A percentile compares a stretch with the other conserved stretches of the same genome.
phyloP scores from a whole-genome alignment of 2,329 filamentous ascomycete genomes.

The Cytospora chrysosperma region DNA sequence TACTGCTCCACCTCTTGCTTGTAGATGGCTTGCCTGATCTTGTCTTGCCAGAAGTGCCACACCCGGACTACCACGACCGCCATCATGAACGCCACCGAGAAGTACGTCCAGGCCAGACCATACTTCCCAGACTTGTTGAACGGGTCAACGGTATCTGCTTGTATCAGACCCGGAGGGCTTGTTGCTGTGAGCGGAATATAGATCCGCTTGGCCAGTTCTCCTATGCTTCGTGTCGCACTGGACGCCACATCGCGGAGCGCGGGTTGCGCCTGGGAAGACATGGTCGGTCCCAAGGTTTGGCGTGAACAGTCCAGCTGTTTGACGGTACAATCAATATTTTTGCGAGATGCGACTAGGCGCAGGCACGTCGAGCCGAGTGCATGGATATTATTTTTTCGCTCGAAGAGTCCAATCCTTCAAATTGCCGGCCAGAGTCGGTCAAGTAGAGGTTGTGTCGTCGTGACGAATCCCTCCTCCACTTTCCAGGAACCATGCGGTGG shows the following conservation, averaged over 20 bases:
- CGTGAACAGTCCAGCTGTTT: conserved; percentile 21
- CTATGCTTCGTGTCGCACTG: conserved; percentile 36
- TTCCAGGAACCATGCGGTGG: background rate
- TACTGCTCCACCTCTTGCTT: conserved; percentile 75
- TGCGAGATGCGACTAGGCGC: conserved; percentile 20
- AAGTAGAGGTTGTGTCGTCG: background rate
- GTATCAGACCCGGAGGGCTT: conserved; percentile 60
- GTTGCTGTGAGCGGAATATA: conserved; percentile 58
- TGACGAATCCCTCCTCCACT: conserved; percentile 7
- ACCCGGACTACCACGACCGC: conserved; percentile 67
- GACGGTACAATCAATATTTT: background rate
- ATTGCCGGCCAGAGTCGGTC: background rate
- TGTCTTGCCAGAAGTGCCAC: conserved; percentile 92
- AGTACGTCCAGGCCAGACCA: conserved; percentile 84
- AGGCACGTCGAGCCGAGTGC: conserved; percentile 9
- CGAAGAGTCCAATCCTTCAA: background rate
- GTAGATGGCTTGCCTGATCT: conserved; percentile 84
- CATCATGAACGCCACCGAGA: conserved; percentile 70
- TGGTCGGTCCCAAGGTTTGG: conserved; percentile 32
- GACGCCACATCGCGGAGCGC: conserved; percentile 35
- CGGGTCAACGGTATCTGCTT: conserved; percentile 69
- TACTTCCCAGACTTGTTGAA: conserved; percentile 84
- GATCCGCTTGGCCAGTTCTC: conserved; percentile 53
- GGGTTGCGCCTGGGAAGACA: conserved; percentile 40
- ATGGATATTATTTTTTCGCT: conserved; percentile 5